Base-by-base conservation (phyloP, 768 basidiomycete genomes). In the Termitomyces bulborhizus region DNA sequence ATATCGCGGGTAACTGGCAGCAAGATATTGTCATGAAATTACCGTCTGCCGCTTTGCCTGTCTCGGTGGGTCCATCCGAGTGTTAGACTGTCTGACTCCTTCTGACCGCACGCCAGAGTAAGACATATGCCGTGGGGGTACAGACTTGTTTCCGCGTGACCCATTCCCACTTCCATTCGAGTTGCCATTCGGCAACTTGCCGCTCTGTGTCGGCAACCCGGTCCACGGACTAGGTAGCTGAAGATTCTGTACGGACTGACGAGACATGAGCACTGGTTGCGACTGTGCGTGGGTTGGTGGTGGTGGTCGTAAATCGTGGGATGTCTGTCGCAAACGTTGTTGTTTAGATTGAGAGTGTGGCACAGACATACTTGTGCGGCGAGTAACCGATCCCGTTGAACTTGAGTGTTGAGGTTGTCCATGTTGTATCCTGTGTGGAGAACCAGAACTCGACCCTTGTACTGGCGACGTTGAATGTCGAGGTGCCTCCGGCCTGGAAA, bases 171-270 rank as follows among this genome's bases (percentile, higher is more conserved):
- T 12, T 15, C 21, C 37, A 7, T 45, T 58, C 27, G 31, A 56
- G 36, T 62, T 57, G 12, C 46, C 59, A 42, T 58, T 56, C 7
- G 71, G 68, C 9, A 65, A 51, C 29, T 56, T 59, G 4, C 71
- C 71, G 24, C 46, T 65, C 47, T 68, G 67, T n/a, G 70, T 63
- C 9, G 76, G 76, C 26, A 74, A 60, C 12, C 75, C 73, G 3
- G 73, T 74, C 77, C 76, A 80, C 1, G 75, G 73, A 58, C 66
- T 77, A 0, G 70, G 70, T 2, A 57, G 60, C 18, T 71, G 73
- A 34, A 60, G 46, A 34, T 66, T 67, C 34, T 64, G 68, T 16
- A 62, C 58, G 29, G 63, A 53, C 12, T 60, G 36, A 4, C 63
- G 62, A 1, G 73, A 62, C 46, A 54, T 48, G 21, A 57, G 27